These are phyloP conservation scores for Kuraishia piskuri DNA, from an alignment of 805 yeast genomes.

Conservation along the genomic window DNA sequence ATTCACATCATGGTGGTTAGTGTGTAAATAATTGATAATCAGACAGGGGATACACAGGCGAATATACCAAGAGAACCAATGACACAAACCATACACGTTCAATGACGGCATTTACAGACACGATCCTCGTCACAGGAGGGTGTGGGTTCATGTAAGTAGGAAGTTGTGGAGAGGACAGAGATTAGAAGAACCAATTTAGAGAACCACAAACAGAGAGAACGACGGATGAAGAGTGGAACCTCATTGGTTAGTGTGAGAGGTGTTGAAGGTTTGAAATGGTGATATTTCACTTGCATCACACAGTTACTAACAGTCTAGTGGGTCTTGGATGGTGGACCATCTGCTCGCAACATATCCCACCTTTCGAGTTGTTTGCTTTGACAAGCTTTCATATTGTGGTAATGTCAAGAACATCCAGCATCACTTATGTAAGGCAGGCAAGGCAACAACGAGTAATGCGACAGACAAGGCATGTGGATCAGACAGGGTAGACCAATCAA, in stretches of 20 bases:
- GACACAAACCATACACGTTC: background rate
- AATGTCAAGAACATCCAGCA: conserved; percentile 20
- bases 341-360: conserved; percentile 20
- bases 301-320: conserved; percentile 12
- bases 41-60: too few relatives aligned
- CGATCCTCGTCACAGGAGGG: conserved; percentile 43
- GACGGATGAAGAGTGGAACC: too few relatives aligned
- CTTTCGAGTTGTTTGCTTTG: conserved; percentile 33
- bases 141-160: conserved; percentile 37
- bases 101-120: background rate
- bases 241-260: too few relatives aligned
- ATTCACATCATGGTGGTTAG: too few relatives aligned
- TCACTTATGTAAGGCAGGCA: background rate
- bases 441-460: too few relatives aligned
- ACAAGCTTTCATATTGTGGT: conserved; percentile 38
- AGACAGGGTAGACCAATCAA: too few relatives aligned
- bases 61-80: too few relatives aligned
- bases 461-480: conserved; percentile 11
- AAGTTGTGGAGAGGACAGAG: background rate
- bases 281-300: too few relatives aligned
- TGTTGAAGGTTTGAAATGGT: too few relatives aligned
- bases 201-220: background rate
- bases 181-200: background rate
- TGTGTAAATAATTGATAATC: too few relatives aligned
- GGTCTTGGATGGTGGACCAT: conserved; percentile 34